These are phyloP conservation scores for Didymosphaeria variabile DNA, from an alignment of 2,329 filamentous ascomycete species.

Conservation along the genomic window DNA sequence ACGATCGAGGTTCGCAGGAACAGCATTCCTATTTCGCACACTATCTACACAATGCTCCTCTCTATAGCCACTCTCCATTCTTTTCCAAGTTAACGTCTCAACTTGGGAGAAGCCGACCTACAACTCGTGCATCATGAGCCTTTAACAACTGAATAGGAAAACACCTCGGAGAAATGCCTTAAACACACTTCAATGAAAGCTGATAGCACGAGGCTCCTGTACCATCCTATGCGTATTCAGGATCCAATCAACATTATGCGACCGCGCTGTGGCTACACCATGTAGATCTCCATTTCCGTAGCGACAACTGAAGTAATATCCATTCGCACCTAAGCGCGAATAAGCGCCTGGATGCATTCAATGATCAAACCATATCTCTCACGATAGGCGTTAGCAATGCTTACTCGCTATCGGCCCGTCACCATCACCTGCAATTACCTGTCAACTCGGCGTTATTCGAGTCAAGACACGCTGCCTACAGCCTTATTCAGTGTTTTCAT, in stretches of 20 bases:
- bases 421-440: not conserved
- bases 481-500: not conserved
- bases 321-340: not conserved
- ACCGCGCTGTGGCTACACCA: not conserved
- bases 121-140: not conserved
- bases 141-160: not conserved
- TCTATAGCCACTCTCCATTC: not conserved
- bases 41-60: not conserved
- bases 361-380: not conserved
- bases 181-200: not conserved
- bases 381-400: not conserved
- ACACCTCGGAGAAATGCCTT: not conserved
- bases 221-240: not conserved
- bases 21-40: not conserved
- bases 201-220: not conserved
- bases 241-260: not conserved
- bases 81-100: not conserved
- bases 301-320: not conserved
- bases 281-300: not conserved
- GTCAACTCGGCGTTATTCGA: not conserved
- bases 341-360: not conserved
- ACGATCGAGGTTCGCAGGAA: not conserved
- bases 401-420: not conserved
- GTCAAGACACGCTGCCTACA: not conserved
- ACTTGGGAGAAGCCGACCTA: not conserved